Evolutionary conservation across 352 stramenopile genomes (phyloP).

Genomic region (Globisporangium parvum): DNA sequence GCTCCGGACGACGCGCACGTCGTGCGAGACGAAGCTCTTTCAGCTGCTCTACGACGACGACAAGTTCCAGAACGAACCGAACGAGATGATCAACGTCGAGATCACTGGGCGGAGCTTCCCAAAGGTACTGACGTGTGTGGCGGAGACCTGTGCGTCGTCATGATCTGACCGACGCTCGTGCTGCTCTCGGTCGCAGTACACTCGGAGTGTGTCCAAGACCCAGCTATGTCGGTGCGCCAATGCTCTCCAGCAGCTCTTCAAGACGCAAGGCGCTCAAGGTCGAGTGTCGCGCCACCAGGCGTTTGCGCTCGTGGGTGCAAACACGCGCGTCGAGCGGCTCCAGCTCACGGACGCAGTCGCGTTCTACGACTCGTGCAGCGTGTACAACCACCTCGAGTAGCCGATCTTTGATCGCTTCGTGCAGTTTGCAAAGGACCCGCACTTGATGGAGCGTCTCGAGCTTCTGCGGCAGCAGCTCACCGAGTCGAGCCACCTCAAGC

Average conservation of each 20-base stretch:
- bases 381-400: slow-evolving; percentile 68
- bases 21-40: slow-evolving; percentile 53
- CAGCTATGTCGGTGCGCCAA: slow-evolving; percentile 46
- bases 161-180: not conserved
- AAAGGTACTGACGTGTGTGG: slow-evolving; percentile 22
- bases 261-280: slow-evolving; percentile 16
- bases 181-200: slow-evolving; percentile 23
- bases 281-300: slow-evolving; percentile 33
- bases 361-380: slow-evolving; percentile 46
- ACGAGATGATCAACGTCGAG: slow-evolving; percentile 46
- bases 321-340: slow-evolving; percentile 39
- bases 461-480: slow-evolving; percentile 46
- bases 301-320: slow-evolving; percentile 37
- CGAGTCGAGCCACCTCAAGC: slow-evolving; percentile 46
- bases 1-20: slow-evolving; percentile 40
- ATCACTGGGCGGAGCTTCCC: slow-evolving; percentile 53
- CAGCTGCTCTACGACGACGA: slow-evolving; percentile 62
- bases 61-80: slow-evolving; percentile 37
- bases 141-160: not conserved
- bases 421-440: slow-evolving; percentile 58
- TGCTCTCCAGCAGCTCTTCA: slow-evolving; percentile 48
- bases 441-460: slow-evolving; percentile 43
- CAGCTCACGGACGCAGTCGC: slow-evolving; percentile 52
- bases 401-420: slow-evolving; percentile 62
- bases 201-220: slow-evolving; percentile 35